Percentiles rank a stretch among this genome's conserved stretches.
Conservation (phyloP, 257 asterid species). For the Fraxinus anomala region DNA sequence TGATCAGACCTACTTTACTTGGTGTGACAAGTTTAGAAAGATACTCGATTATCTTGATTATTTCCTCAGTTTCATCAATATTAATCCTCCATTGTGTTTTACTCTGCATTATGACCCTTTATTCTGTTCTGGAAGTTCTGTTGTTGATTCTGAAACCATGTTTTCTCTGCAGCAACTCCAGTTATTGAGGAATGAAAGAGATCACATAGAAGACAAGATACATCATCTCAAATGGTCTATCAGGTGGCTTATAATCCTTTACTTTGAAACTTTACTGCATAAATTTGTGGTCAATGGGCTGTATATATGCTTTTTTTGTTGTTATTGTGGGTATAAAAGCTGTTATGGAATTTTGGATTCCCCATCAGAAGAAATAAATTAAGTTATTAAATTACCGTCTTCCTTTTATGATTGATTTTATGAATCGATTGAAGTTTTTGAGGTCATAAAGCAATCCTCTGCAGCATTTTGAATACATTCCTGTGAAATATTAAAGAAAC, state of each 20-base stretch:
- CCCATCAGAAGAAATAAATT: slow-evolving; percentile 7
- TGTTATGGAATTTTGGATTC: slow-evolving; percentile 15
- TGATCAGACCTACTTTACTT: not conserved
- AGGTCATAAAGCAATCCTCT: slow-evolving; percentile 19
- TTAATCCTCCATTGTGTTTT: not conserved
- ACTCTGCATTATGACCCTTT: not conserved
- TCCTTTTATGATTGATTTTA: slow-evolving; percentile 15
- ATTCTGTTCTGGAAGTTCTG: slow-evolving; percentile 5
- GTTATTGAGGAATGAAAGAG: slow-evolving; percentile 73
- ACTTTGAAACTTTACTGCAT: not conserved
- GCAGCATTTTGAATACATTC: slow-evolving; percentile 12
- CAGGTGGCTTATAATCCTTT: slow-evolving; percentile 45
- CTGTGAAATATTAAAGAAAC: slow-evolving; percentile 8
- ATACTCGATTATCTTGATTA: not conserved
- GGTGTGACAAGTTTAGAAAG: not conserved
- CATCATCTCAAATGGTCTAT: slow-evolving; percentile 87
- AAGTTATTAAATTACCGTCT: not conserved
- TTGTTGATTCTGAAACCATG: slow-evolving; percentile 12
- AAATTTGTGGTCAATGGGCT: slow-evolving; percentile 10
- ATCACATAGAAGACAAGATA: slow-evolving; percentile 73
- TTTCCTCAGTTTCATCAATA: not conserved
- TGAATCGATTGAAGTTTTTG: slow-evolving; percentile 7
- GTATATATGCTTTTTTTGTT: slow-evolving; percentile 2
- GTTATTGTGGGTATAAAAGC: slow-evolving; percentile 16
- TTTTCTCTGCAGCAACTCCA: slow-evolving; percentile 68